Base-by-base conservation (phyloP, 306 rosid species). In the Echinosophora koreensis region DNA sequence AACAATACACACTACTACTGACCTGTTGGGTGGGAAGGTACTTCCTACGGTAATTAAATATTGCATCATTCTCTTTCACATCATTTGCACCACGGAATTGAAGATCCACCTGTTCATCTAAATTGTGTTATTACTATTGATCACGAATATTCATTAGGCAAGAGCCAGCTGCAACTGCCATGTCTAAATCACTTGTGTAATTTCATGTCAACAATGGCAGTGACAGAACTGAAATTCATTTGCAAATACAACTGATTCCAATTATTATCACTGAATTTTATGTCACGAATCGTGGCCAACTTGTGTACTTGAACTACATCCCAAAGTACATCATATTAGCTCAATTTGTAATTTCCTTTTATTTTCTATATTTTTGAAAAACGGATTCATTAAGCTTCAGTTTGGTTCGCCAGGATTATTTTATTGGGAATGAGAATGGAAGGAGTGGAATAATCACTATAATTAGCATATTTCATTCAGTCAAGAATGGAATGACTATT, bases 1-100 rank as follows among this genome's bases (percentile, higher is more conserved):
- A 75, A 74, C 8, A 78, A 55, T 49, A 49, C 8, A 71, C 41
- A 27, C 62, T 2, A 73, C 44, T 61, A 52, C 73, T 76, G 47
- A 94, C 98, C 98, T 94, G 98, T 83, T 89, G 97, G 52, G 97
- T 94, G 41, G 98, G 98, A 78, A 94, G 97, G 84, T 94, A 94
- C 85, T 94, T 94, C 83, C 98, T 86, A 41, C 98, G 86, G 72
- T 90, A 94, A 80, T 94, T 94, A 81, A 94, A 94, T 86, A 94
- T 92, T 81, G 98, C 97, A 88, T 94, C 98, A 77, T 88, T 89
- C 84, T 91, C 98, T 82, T 74, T 86, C 68, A 83, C 79, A 73
- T 92, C 97, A 78, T 73, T 87, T 76, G 72, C 74, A 32, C 86
- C 92, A 59, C 59, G 87, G 68, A 88, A 87, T 71, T 78, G 95